These are phyloP conservation scores for Daldinia sp. DNA, from an alignment of 2,329 filamentous ascomycete species.

Conservation along the genomic window DNA sequence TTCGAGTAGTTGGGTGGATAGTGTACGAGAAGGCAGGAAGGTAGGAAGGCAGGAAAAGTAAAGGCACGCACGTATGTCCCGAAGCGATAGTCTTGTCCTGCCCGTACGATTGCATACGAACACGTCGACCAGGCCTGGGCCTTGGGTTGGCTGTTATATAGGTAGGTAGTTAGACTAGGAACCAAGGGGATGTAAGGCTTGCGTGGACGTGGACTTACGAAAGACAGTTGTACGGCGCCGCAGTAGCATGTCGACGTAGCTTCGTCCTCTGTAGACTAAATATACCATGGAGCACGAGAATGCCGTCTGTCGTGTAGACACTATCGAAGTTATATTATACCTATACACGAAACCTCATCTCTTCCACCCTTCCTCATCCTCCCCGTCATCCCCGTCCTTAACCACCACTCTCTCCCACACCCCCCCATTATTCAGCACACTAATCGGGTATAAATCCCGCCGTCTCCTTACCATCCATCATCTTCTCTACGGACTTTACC, in stretches of 20 bases:
- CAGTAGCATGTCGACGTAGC: conserved; percentile 5
- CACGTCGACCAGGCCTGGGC: conserved; percentile 54
- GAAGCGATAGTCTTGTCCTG: conserved; percentile 58
- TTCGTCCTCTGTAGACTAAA: conserved; percentile 3
- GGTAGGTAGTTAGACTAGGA: background rate
- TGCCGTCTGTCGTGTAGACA: background rate
- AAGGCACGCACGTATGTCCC: conserved; percentile 42
- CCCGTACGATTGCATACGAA: conserved; percentile 64
- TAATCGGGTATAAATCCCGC: background rate
- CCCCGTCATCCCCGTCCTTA: background rate
- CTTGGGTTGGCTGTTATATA: conserved; percentile 52
- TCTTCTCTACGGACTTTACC: too few relatives aligned
- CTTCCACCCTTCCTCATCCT: background rate
- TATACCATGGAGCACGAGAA: too few relatives aligned
- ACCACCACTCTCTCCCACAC: too few relatives aligned
- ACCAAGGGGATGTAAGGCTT: background rate
- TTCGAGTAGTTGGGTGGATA: background rate
- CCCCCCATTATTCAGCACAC: background rate
- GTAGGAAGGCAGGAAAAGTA: background rate
- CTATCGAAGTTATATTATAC: too few relatives aligned
- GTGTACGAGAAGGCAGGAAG: background rate
- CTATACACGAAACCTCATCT: too few relatives aligned
- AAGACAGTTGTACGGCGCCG: conserved; percentile 61
- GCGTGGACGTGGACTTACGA: conserved; percentile 60
- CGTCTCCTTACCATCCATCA: background rate